Conservation (phyloP, 352 stramenopile genomes). For the Globisporangium nunn region DNA sequence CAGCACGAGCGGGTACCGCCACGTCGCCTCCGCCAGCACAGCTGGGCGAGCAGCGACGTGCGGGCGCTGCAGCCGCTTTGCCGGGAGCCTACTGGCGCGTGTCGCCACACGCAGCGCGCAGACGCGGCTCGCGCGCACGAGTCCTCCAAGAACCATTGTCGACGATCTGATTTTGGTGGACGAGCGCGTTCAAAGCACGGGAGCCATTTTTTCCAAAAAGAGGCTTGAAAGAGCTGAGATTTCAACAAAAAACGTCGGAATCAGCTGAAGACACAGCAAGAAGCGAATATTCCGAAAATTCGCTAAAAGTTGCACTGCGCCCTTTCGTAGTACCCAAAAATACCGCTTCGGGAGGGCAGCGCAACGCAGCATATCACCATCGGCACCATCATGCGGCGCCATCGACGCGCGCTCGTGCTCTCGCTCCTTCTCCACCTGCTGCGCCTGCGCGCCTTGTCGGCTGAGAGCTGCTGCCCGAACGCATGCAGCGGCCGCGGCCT, state of each 20-base stretch:
- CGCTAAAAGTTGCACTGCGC: too few species aligned
- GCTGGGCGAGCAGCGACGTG: neutral
- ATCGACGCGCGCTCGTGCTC: neutral
- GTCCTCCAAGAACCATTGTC: neutral
- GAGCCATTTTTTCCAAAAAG: too few species aligned
- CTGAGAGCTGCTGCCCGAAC: constrained; percentile 48
- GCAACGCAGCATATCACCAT: too few species aligned
- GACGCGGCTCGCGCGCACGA: constrained; percentile 1
- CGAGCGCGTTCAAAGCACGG: too few species aligned
- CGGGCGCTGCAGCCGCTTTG: neutral
- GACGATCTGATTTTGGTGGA: too few species aligned
- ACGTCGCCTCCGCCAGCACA: neutral
- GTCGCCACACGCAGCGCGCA: neutral
- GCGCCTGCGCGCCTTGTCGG: constrained; percentile 1
- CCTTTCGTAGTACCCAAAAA: too few species aligned
- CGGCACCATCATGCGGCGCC: too few species aligned
- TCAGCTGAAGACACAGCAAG: too few species aligned
- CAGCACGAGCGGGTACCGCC: neutral
- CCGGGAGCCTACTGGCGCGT: neutral
- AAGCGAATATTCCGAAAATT: too few species aligned
- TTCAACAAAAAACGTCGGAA: too few species aligned
- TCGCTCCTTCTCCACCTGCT: constrained; percentile 12
- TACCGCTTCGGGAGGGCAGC: too few species aligned
- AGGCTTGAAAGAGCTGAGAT: too few species aligned
- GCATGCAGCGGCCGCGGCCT: constrained; percentile 48